Conservation (phyloP, 192 early-diverging fungal genomes). For the Backusella sp. region DNA sequence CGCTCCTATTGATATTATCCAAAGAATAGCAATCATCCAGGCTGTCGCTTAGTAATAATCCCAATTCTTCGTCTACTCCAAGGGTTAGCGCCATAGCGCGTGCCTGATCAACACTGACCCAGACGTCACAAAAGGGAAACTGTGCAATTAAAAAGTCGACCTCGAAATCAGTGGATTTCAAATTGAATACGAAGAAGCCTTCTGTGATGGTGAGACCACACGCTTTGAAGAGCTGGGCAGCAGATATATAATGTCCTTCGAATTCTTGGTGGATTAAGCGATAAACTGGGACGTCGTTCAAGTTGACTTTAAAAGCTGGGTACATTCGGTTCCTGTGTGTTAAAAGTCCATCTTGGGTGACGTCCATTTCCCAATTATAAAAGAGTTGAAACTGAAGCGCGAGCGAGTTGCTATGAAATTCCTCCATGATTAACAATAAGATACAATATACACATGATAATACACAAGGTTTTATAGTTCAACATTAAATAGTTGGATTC, state of each 20-base stretch:
- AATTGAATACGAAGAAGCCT: slow-evolving; percentile 28
- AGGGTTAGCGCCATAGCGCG: slow-evolving; percentile 22
- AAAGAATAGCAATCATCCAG: slow-evolving; percentile 23
- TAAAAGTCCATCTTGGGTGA: background rate
- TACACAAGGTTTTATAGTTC: background rate
- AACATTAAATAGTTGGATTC: background rate
- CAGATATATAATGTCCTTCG: slow-evolving; percentile 23
- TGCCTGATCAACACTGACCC: slow-evolving; percentile 26
- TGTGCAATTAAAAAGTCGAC: slow-evolving; percentile 25
- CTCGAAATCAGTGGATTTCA: slow-evolving; percentile 21
- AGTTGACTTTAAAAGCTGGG: slow-evolving; percentile 16
- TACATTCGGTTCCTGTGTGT: slow-evolving; percentile 25
- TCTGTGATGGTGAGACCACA: slow-evolving; percentile 33
- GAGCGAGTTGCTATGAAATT: slow-evolving; percentile 7
- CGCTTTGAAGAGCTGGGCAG: slow-evolving; percentile 31
- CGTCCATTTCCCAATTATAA: slow-evolving; percentile 12
- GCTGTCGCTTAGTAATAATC: background rate
- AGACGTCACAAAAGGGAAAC: slow-evolving; percentile 34
- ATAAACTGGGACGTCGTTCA: slow-evolving; percentile 26
- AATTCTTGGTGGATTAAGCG: slow-evolving; percentile 30
- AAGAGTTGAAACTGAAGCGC: slow-evolving; percentile 24
- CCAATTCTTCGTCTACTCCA: slow-evolving; percentile 22
- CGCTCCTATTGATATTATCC: slow-evolving; percentile 16
- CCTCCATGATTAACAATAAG: background rate
- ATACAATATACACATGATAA: background rate